A percentile compares a stretch with the other conserved stretches of the same genome.
phyloP scores from a whole-genome alignment of 2,329 filamentous ascomycete genomes.

The Curvularia sp. region DNA sequence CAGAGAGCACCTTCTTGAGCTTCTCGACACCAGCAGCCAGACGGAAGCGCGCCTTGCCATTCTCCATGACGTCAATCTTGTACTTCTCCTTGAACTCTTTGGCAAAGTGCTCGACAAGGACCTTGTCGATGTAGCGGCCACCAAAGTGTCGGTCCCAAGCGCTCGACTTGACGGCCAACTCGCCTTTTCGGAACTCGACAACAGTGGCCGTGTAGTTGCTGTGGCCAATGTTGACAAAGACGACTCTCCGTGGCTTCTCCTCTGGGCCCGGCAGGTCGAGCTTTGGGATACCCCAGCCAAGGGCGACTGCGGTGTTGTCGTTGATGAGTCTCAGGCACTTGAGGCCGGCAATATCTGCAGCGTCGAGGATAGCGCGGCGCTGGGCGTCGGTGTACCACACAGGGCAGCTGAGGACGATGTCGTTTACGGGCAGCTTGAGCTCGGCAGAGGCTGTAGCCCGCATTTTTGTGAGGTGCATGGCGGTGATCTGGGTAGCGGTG shows the following conservation, averaged over 20 bases:
- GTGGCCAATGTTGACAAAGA: slow-evolving; percentile 94
- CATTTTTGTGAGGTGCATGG: slow-evolving; percentile 96
- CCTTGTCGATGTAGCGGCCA: slow-evolving; percentile 96
- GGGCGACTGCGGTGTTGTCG: slow-evolving; percentile 93
- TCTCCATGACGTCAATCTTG: slow-evolving; percentile 93
- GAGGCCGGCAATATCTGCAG: slow-evolving; percentile 89
- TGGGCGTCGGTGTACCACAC: slow-evolving; percentile 97
- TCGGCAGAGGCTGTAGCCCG: slow-evolving; percentile 86
- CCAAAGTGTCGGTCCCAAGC: slow-evolving; percentile 95
- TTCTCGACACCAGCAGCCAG: slow-evolving; percentile 91
- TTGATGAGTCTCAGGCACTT: slow-evolving; percentile 96
- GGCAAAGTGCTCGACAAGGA: slow-evolving; percentile 91
- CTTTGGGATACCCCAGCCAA: slow-evolving; percentile 98
- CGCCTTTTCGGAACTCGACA: slow-evolving; percentile 96
- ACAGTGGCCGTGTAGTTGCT: slow-evolving; percentile 94
- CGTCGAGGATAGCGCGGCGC: slow-evolving; percentile 86
- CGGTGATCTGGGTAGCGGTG: slow-evolving; percentile 89
- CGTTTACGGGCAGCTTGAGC: slow-evolving; percentile 87
- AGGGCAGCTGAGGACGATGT: slow-evolving; percentile 92
- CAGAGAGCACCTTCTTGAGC: slow-evolving; percentile 97
- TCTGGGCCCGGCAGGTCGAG: slow-evolving; percentile 86
- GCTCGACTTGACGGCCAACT: slow-evolving; percentile 91
- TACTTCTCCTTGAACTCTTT: slow-evolving; percentile 97
- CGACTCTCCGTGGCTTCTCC: slow-evolving; percentile 89
- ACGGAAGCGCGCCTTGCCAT: slow-evolving; percentile 88